Conservation (phyloP, 257 asterid genomes). For the Solanum paucissectum region DNA sequence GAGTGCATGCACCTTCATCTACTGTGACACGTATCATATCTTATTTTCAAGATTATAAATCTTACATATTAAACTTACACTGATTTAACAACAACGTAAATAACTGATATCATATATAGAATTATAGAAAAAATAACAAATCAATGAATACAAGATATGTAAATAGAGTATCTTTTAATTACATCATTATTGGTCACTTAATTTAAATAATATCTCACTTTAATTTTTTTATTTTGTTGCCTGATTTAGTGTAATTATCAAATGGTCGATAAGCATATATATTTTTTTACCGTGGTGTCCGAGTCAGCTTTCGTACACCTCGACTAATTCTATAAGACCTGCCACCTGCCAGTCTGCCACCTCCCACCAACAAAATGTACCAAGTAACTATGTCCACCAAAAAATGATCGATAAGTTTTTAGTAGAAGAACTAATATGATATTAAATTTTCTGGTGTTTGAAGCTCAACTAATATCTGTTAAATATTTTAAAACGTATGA, state of each 20-base stretch:
- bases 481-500: not conserved
- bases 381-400: no score
- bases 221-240: not conserved
- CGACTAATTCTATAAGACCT: no score
- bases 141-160: not conserved
- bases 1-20: not conserved
- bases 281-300: fast-evolving
- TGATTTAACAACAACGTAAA: not conserved
- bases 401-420: no score
- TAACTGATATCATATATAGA: not conserved
- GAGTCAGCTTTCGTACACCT: fast-evolving
- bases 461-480: not conserved
- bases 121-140: not conserved
- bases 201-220: not conserved
- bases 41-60: not conserved
- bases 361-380: no score
- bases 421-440: no score
- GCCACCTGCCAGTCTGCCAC: not conserved
- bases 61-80: not conserved
- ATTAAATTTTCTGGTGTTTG: not conserved
- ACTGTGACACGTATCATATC: not conserved
- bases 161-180: not conserved
- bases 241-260: not conserved
- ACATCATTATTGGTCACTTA: not conserved
- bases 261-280: not conserved